Base-by-base conservation (phyloP, 768 basidiomycete species). In the Lactarius psammicola region DNA sequence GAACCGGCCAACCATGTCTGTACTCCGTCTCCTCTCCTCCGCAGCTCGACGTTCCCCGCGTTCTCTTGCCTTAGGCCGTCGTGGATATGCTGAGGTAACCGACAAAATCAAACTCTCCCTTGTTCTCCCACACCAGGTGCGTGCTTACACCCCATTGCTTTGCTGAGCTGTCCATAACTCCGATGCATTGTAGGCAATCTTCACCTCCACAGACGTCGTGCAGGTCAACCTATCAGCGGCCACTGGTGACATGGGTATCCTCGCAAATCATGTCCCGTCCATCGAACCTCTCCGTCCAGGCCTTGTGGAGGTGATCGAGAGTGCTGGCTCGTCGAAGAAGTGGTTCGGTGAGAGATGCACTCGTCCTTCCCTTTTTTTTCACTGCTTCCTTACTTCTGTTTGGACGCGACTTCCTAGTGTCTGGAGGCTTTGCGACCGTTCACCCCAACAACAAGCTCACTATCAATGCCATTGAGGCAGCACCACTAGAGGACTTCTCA, bases 221-320 rank as follows among this genome's bases (percentile, higher is more conserved):
- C 96, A 98, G 78, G 96, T 99, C 71, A 98, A 98, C 80, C 80
- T 98, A 72, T 81, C 95, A 40, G 97, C 95, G 46, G 92, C 88
- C 62, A 88, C 93, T 3, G 97, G 97, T 74, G 95, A 98, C 79
- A 98, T 98, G 95, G 97, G 97, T 82, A 92, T 99, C 72, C 88
- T 99, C 67, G 94, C 96, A 72, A 97, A 96, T 84, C 97, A 99
- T 79, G 95, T 98, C 62, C 90, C 97, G 34, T 91, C 94, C n/a
- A 90, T 98, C 65, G 97, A 99, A 78, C 84, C 96, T 56, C 83
- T 99, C 62, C 91, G 92, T 74, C 90, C 97, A 49, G 97, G 97
- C 75, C 83, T 98, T 64, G 82, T 99, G 60, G 97, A 99, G 78
- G 89, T 99, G 71, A 86, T 98, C 70, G 96, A 98, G 80, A 79